A percentile compares a stretch with the other conserved stretches of the same genome.
Evolutionary conservation across 2,329 filamentous ascomycete species (phyloP).

Genomic region (Lecanoromycetidae sp.): DNA sequence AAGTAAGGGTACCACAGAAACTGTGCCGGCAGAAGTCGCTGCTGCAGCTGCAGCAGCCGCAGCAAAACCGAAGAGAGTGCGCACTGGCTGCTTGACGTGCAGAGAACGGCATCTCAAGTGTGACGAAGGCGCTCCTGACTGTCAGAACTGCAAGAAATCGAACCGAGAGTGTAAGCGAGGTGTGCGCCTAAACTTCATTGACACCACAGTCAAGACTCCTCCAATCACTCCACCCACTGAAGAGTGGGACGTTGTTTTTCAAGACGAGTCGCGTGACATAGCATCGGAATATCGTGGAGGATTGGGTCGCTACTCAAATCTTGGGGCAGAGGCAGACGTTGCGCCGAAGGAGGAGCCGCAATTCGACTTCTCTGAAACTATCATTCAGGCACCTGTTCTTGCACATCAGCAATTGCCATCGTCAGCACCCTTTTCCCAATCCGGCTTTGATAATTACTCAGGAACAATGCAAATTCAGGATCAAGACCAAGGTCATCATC

Average conservation of each 20-base stretch:
- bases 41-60: conserved; percentile 12
- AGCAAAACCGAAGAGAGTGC: conserved; percentile 66
- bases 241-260: conserved; percentile 64
- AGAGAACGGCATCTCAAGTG: conserved; percentile 83
- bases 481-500: conserved; percentile 23
- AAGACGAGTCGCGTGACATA: conserved; percentile 80
- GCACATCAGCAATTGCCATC: conserved; percentile 40
- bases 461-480: conserved; percentile 34
- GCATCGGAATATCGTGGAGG: conserved; percentile 84
- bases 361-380: conserved; percentile 24
- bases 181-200: conserved; percentile 81
- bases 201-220: conserved; percentile 60
- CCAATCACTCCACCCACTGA: conserved; percentile 46
- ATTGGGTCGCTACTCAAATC: conserved; percentile 54
- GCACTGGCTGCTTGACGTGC: conserved; percentile 85
- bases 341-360: conserved; percentile 19
- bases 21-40: conserved; percentile 12
- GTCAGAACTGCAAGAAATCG: conserved; percentile 78
- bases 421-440: conserved; percentile 38
- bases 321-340: conserved; percentile 35
- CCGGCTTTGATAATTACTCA: conserved; percentile 26
- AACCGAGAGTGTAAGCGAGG: conserved; percentile 76
- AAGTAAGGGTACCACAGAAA: conserved; percentile 8
- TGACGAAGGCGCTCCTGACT: conserved; percentile 57
- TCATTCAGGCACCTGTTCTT: conserved; percentile 26